These are phyloP conservation scores for Apiospora saccharicola DNA, from an alignment of 2,329 filamentous ascomycete species.

Conservation along the genomic window DNA sequence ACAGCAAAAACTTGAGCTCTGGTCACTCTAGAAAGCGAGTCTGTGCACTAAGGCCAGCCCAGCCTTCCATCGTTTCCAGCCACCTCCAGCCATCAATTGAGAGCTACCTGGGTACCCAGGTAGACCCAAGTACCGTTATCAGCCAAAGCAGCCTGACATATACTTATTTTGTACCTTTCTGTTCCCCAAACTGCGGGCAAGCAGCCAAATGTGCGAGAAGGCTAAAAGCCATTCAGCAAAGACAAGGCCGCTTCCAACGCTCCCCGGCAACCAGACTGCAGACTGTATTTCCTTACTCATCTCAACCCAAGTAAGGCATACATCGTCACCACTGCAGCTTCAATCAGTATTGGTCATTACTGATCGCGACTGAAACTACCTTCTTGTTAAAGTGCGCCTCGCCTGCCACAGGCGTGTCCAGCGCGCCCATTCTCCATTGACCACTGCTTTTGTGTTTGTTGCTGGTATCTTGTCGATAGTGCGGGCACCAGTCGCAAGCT, in stretches of 20 bases:
- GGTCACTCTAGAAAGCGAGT: background rate
- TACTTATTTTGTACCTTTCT: background rate
- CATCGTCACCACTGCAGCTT: slow-evolving; percentile 8
- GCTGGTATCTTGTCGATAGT: background rate
- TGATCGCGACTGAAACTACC: background rate
- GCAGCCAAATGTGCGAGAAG: background rate
- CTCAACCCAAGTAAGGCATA: background rate
- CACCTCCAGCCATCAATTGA: slow-evolving; percentile 2
- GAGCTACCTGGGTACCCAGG: background rate
- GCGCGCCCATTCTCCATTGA: background rate
- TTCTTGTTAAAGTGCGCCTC: slow-evolving; percentile 1
- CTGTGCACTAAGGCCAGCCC: background rate
- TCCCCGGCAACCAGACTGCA: slow-evolving; percentile 11
- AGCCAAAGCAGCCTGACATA: background rate
- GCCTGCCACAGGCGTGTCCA: slow-evolving; percentile 5
- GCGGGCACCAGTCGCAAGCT: slow-evolving; percentile 18
- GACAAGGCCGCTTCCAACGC: background rate
- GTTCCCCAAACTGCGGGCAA: background rate
- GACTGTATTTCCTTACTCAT: slow-evolving; percentile 14
- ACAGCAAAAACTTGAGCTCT: background rate
- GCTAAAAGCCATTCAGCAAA: background rate
- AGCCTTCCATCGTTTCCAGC: slow-evolving; percentile 7
- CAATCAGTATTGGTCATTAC: background rate
- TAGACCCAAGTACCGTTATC: background rate
- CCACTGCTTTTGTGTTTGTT: background rate